Base-by-base conservation (phyloP, 2,329 filamentous ascomycete genomes). In the Cordyceps farinosa region DNA sequence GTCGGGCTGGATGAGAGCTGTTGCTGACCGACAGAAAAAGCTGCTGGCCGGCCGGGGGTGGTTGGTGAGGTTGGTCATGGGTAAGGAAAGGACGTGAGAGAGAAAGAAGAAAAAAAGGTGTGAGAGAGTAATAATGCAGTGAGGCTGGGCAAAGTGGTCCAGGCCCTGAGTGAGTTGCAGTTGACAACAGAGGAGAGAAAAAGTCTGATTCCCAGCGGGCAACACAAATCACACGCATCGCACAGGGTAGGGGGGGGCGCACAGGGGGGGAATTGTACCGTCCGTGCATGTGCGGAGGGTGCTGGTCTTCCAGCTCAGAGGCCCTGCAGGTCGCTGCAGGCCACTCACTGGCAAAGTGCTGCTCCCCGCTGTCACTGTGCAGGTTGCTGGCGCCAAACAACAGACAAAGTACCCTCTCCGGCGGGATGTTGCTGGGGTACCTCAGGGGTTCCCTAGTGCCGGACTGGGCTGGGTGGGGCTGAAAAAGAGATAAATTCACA, bases 401-500 rank as follows among this genome's bases (percentile, higher is more conserved):
- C 36, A 27, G 17, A 29, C 8, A 44, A 59, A 60, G 62, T 64
- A 64, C 51, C 62, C 44, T 52, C 32, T 44, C 44, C 38, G 44
- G 15, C 51, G 32, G 57, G n/a, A 63, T 71, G 75, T 68, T 77
- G 75, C 63, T 65, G 69, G 61, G 70, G 67, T 74, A 79, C 76
- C 73, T 78, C 74, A 76, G 75, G 77, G 76, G 74, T 62, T 66
- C 61, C 66, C 61, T 68, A 72, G 68, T 68, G 69, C 70, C 63
- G 68, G 68, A 72, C 70, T 69, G 69, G 71, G 73, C 67, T 71
- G 70, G 68, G 68, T 67, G 66, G 70, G 71, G 70, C 68, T 64
- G 67, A 69, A 72, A 73, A 74, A 70, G 73, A 78, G 76, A 79
- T 75, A 77, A 75, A 79, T 75, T 73, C 70, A 70, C 67, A 64